Evolutionary conservation across 2,329 filamentous ascomycete species (phyloP), one percentile per base, ranked within the genome.

Genomic region (Neofusicoccum cordaticola): DNA sequence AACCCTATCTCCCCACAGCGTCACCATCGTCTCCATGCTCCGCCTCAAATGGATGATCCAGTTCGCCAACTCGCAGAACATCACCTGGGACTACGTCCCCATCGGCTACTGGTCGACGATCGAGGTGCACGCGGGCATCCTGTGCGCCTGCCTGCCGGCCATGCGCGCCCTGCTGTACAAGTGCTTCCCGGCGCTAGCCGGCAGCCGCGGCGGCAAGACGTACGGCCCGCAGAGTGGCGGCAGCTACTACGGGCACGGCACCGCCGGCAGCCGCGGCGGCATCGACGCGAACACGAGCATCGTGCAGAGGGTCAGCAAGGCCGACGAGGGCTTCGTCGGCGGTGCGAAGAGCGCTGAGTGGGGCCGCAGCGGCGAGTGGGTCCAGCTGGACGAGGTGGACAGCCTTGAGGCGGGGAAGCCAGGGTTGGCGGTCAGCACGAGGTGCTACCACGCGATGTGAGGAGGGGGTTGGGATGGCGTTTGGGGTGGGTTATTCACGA

Each of bases 11-110:
- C 19, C 19, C 19, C 19, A 22, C 19, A 81, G 78, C 62, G 78
- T 81, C 44, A 82, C 79, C 2, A 66, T 82, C n/a, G 73, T 82
- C 66, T 80, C 78, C 63, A 75, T 79, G 31, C 69, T 82, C 34
- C 77, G 80, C 8, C 69, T 82, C 3, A 74, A 77, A 27, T 79
- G 75, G 19, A 71, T 82, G 51, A 75, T 82, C 42, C 70, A 76
- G 22, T 82, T 82, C 66, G 76, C 77, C 11, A 75, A 74, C 31
- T 78, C 79, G 1, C 62, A 73, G 0, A 82, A 82, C 66, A 65
- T 77, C 1, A 75, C 73, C 1, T 78, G 77, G 70, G 74, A 74
- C 58, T 75, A 76, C 65, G 70, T 70, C 4, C 71, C 73, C 1
- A 71, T 74, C 19, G 68, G 72, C 12, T 75, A 74, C 65, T 78